Conservation (phyloP, 2,329 filamentous ascomycete species). For the Hypomyces perniciosus region DNA sequence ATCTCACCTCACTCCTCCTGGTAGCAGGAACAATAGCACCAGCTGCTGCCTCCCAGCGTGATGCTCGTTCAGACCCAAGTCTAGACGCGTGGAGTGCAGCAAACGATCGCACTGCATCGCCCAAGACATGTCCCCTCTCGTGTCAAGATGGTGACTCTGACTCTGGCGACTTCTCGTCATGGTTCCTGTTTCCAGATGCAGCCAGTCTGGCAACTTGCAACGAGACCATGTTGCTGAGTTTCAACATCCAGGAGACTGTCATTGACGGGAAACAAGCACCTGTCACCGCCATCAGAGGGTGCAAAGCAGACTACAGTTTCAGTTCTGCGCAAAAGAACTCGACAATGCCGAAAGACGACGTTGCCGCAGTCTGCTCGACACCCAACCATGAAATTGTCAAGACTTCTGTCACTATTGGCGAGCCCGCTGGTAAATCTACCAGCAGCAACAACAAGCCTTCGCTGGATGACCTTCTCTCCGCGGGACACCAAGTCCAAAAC, state of each 20-base stretch:
- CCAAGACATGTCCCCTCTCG: slow-evolving; percentile 2
- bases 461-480: slow-evolving; percentile 1
- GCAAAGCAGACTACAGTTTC: slow-evolving; percentile 3
- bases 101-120: not conserved
- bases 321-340: not conserved
- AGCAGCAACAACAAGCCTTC: not conserved
- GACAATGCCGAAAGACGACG: not conserved
- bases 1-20: not conserved
- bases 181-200: slow-evolving; percentile 6
- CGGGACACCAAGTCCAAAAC: slow-evolving; percentile 3
- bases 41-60: not conserved
- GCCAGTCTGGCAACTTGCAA: slow-evolving; percentile 3
- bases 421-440: not conserved
- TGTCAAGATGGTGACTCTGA: slow-evolving; percentile 2
- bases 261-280: not conserved
- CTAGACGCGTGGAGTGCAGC: slow-evolving; percentile 4
- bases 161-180: not conserved
- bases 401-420: slow-evolving; percentile 3
- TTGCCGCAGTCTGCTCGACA: slow-evolving; percentile 8
- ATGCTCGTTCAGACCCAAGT: not conserved
- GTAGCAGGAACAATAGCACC: not conserved
- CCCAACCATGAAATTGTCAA: slow-evolving; percentile 3
- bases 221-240: slow-evolving; percentile 2
- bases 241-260: slow-evolving; percentile 1
- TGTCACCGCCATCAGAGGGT: slow-evolving; percentile 5